Base-by-base conservation (phyloP, 208 protist genomes). In the Blechomonas ayalai region DNA sequence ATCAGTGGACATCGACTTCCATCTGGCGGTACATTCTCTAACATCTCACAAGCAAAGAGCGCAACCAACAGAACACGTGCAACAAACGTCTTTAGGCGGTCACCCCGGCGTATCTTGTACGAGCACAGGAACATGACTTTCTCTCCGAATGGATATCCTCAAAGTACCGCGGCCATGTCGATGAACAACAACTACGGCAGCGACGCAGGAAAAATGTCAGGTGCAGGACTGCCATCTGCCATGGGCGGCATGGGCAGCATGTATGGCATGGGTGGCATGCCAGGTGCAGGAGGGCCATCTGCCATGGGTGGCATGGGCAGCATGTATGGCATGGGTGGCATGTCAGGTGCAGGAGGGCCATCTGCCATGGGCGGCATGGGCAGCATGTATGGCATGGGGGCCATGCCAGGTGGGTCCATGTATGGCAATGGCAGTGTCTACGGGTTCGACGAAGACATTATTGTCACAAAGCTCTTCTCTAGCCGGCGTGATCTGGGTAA, bases 391-490 rank as follows among this genome's bases (percentile, higher is more conserved):
- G 78, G 67, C 26, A 52, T 43, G 39, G 52, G 42, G 2, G 31
- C 12, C 10, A 37, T 32, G 24, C 6, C 12, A 19, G 60, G 46
- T 4, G 50, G 51, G 37, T 63, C 48, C 43, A 63, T 79, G 59
- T 67, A 71, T 41, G 57, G 61, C 13, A 36, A 15, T n/a, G 41
- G 54, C 8, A 54, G 38, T 36, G 23, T 48, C 15, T 40, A 40
- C 29, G 0, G 13, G 10, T 59, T 59, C 35, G 64, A 58, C 38
- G 72, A 75, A 42, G 40, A 67, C 45, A 67, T 81, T 33, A 29
- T 72, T 16, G 73, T 73, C 44, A 78, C 64, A 18, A 90, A 84
- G 55, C 27, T 84, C 18, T 90, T 90, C 50, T 67, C 70, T 22
- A 83, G 73, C 37, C 79, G 79, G 16, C 79, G 73, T 16, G 73